Conservation (phyloP, 257 asterid genomes). For the Solanum dulcamara region DNA sequence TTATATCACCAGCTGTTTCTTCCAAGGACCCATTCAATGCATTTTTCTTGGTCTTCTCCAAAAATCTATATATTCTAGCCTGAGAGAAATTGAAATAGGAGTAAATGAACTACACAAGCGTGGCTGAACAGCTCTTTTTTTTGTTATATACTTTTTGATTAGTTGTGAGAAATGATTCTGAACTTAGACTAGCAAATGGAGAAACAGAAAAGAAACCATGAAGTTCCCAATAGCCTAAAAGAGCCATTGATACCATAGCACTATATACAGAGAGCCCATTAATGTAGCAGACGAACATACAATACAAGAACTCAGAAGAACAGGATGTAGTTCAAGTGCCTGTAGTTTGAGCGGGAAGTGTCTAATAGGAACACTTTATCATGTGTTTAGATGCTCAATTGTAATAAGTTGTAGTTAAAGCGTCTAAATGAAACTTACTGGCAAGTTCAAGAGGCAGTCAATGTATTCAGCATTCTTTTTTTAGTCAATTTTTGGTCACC, state of each 20-base stretch:
- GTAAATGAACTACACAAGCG: background rate
- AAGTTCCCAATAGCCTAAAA: background rate
- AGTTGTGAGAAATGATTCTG: background rate
- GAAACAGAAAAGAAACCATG: background rate
- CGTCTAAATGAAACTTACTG: background rate
- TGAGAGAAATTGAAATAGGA: constrained; percentile 21
- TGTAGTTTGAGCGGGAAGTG: background rate
- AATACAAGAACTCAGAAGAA: background rate
- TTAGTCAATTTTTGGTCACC: background rate
- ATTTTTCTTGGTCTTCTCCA: constrained; percentile 65
- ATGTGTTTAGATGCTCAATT: background rate
- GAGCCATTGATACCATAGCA: background rate
- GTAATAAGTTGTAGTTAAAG: background rate
- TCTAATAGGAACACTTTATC: background rate
- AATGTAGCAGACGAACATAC: background rate
- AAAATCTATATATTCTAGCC: constrained; percentile 74
- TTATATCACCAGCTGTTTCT: constrained; percentile 36
- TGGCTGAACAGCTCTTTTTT: background rate
- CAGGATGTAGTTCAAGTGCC: background rate
- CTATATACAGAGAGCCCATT: background rate
- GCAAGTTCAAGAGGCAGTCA: background rate
- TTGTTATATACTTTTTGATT: background rate
- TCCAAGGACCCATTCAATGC: constrained; percentile 45
- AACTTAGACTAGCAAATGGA: background rate
- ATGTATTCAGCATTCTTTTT: background rate